A percentile compares a stretch with the other conserved stretches of the same genome.
Conservation (phyloP, 1,284 basidiomycete genomes). For the Meira miltonrushii region DNA sequence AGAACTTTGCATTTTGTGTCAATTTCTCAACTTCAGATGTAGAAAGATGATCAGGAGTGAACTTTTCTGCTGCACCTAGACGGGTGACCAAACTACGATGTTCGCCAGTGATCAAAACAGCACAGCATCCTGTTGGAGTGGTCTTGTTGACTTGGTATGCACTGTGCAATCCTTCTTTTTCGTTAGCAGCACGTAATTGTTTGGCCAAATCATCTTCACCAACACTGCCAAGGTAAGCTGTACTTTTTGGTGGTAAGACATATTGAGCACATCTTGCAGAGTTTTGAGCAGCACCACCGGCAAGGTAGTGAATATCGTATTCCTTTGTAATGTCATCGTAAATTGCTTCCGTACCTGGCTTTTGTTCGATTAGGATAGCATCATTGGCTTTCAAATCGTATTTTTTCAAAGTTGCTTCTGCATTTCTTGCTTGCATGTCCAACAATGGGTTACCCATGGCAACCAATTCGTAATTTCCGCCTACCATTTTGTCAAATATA, state of each 20-base stretch:
- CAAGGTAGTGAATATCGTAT: conserved; percentile 79
- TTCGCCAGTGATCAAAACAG: conserved; percentile 90
- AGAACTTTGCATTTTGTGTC: conserved; percentile 74
- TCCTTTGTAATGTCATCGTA: conserved; percentile 82
- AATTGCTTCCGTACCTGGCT: conserved; percentile 61
- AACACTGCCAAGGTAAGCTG: conserved; percentile 91
- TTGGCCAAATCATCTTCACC: conserved; percentile 85
- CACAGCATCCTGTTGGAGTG: conserved; percentile 91
- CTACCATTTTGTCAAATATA: conserved; percentile 1
- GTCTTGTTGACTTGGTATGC: conserved; percentile 83
- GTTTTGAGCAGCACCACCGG: conserved; percentile 95
- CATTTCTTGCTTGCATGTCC: conserved; percentile 59
- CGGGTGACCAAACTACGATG: conserved; percentile 89
- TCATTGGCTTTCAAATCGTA: conserved; percentile 92
- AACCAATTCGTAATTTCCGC: conserved; percentile 44
- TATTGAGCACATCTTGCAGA: conserved; percentile 89
- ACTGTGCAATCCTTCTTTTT: conserved; percentile 80
- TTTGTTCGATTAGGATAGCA: conserved; percentile 86
- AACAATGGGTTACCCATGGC: conserved; percentile 52
- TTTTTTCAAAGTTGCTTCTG: conserved; percentile 77
- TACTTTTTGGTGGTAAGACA: conserved; percentile 65
- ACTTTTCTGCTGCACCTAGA: conserved; percentile 82
- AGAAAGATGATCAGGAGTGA: conserved; percentile 71
- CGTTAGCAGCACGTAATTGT: conserved; percentile 86
- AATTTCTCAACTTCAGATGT: conserved; percentile 72